phyloP scores from a whole-genome alignment of 2,329 filamentous ascomycete species.

The Botrytis hyacinthi region DNA sequence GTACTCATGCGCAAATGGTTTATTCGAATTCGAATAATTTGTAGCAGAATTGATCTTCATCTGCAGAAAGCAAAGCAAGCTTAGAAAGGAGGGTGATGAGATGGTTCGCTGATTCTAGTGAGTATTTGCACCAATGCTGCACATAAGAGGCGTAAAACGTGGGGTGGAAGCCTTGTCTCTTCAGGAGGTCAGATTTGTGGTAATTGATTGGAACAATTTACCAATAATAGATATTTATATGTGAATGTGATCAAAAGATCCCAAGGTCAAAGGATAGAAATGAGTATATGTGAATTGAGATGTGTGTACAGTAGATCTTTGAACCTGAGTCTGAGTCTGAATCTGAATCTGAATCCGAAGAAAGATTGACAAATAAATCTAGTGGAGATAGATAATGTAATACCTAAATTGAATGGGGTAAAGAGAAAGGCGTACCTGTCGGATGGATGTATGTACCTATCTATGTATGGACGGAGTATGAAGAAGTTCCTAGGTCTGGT shows the following conservation, averaged over 20 bases:
- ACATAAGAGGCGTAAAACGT: conserved; percentile 19
- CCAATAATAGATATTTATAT: background rate
- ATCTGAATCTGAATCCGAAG: background rate
- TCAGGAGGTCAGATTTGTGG: conserved; percentile 15
- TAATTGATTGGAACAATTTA: conserved; percentile 5
- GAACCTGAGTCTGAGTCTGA: background rate
- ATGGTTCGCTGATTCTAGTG: conserved; percentile 11
- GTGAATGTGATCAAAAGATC: conserved; percentile 1
- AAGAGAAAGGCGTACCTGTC: conserved; percentile 1
- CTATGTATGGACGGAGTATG: background rate
- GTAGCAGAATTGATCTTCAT: conserved; percentile 10
- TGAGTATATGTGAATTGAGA: background rate
- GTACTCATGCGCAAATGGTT: conserved; percentile 18
- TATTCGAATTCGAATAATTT: conserved; percentile 1
- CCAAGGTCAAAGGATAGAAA: background rate
- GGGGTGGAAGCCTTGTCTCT: conserved; percentile 18
- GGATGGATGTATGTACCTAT: background rate
- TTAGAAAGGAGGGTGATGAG: background rate
- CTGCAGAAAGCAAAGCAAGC: conserved; percentile 3
- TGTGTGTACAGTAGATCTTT: background rate
- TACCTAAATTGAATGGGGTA: conserved; percentile 1
- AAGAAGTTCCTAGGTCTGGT: background rate
- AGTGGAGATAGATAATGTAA: background rate
- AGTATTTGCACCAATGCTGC: conserved; percentile 15
- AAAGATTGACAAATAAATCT: conserved; percentile 10